Base-by-base conservation (phyloP, 2,329 filamentous ascomycete genomes). In the Stylonectria norvegica region DNA sequence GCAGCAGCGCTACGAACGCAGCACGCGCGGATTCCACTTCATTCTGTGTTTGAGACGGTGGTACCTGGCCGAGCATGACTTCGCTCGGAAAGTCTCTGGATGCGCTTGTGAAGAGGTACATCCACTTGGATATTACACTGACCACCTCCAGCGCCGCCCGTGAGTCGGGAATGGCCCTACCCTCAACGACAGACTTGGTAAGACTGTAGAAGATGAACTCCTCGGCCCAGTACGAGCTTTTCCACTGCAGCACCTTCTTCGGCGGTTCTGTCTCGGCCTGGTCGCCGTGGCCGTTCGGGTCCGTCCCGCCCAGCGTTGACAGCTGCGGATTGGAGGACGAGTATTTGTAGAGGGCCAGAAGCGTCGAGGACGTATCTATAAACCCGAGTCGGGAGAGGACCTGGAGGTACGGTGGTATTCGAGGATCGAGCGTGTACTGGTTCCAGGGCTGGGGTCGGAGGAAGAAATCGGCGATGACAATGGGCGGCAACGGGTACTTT, bases 141-240 rank as follows among this genome's bases (percentile, higher is more conserved):
- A 73, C 68, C 25, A 80, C 60, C 15, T 72, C 66, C 7, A 80
- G 51, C 0, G 73, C 76, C n/a, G 75, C 70, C 19, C 68, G 60
- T 12, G 63, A 55, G 17, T 66, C 67, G 41, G 59, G 64, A 34
- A 80, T 75, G 2, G 69, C 71, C 1, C 58, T 63, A 0, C 72
- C 76, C 34, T 76, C 68, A 2, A 73, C 85, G 36, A 97, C 89
- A 0, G 84, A 86, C 65, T 94, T 95, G 3, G 89, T 88, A 36
- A 98, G 89, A 4, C 90, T 83, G 63, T 95, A 94, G 58, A 96
- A 85, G 65, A 97, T 87, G 36, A 93, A 83, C 67, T 96, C 95
- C 61, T 98, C 93, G 0, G 85, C 63, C 44, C 68, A 68, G 48
- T 78, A 81, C 1, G 79, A 82, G 59, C 64, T 76, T 36, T 61